A percentile compares a stretch with the other conserved stretches of the same genome.
Evolutionary conservation across 441 rosid genomes (phyloP).

Genomic region (Erodium trifolium): DNA sequence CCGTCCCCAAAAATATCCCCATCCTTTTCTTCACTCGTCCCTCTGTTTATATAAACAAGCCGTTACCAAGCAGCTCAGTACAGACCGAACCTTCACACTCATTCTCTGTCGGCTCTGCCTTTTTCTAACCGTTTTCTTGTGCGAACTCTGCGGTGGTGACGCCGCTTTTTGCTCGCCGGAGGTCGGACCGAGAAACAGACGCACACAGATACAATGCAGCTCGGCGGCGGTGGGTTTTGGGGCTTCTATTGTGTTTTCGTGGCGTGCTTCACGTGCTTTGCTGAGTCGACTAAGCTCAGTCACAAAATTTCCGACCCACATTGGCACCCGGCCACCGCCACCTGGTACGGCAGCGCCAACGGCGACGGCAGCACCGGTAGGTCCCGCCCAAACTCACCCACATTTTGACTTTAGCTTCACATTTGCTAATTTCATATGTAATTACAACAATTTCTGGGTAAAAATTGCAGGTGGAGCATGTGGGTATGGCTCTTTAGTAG

Average conservation of each 20-base stretch:
- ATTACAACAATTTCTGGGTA: not conserved
- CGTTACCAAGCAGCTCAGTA: too few species aligned
- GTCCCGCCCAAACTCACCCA: constrained; percentile 7
- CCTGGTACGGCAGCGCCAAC: constrained; percentile 92
- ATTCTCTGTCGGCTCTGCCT: not conserved
- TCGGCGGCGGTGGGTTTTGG: constrained; percentile 20
- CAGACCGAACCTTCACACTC: not conserved
- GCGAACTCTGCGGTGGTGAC: constrained; percentile 13
- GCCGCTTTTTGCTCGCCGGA: constrained; percentile 8
- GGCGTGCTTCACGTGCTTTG: constrained; percentile 16
- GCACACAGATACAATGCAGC: constrained; percentile 30
- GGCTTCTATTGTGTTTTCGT: constrained; percentile 18
- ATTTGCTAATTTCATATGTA: too few species aligned
- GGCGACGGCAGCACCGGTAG: constrained; percentile 92
- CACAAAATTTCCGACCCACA: constrained; percentile 28
- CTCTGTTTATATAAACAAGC: too few species aligned
- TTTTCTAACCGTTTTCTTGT: constrained; percentile 1
- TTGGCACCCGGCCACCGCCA: constrained; percentile 83
- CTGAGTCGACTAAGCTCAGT: constrained; percentile 23
- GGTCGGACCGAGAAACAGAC: not conserved
- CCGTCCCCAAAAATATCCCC: constrained; percentile 10
- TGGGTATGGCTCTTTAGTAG: constrained; percentile 87
- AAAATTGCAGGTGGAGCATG: constrained; percentile 75
- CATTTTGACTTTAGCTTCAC: not conserved
- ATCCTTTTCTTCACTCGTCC: not conserved